phyloP scores from a whole-genome alignment of 139 green algal genomes.

The Auxenochlorella pyrenoidosa region DNA sequence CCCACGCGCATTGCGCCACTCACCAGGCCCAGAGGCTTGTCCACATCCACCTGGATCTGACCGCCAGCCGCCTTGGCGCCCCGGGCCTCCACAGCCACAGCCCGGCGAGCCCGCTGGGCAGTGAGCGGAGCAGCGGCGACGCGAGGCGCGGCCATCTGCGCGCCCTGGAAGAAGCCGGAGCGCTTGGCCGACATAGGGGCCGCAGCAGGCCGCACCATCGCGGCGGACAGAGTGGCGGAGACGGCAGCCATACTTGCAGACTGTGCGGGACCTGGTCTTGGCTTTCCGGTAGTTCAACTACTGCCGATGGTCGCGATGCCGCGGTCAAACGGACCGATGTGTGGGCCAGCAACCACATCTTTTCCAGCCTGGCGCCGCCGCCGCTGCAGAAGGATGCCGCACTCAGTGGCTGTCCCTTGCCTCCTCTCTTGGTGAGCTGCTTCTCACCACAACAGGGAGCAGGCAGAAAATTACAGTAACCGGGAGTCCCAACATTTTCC shows the following conservation, averaged over 20 bases:
- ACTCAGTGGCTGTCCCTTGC: too few species aligned
- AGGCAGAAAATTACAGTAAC: too few species aligned
- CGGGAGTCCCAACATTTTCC: too few species aligned
- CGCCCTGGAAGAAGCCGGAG: conserved; percentile 7
- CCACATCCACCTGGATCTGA: conserved; percentile 82
- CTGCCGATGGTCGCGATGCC: background rate
- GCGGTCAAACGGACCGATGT: background rate
- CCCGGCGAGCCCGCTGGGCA: conserved; percentile 4
- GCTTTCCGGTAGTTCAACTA: background rate
- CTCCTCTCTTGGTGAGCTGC: too few species aligned
- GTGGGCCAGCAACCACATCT: background rate
- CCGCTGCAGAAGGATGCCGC: too few species aligned
- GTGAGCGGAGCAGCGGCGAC: background rate
- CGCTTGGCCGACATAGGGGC: background rate
- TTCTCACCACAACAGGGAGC: too few species aligned
- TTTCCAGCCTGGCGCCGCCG: too few species aligned
- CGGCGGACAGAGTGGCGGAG: background rate
- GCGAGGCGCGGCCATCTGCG: background rate
- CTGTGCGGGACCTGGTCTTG: too few species aligned
- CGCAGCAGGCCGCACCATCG: background rate
- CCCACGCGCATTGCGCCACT: background rate
- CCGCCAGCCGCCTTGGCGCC: conserved; percentile 17
- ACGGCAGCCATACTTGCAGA: background rate
- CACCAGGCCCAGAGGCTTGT: conserved; percentile 91
- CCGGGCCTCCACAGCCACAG: conserved; percentile 19